These are phyloP conservation scores for Magnolia officinalis DNA, from an alignment of 164 flowering plant species.

Conservation along the genomic window DNA sequence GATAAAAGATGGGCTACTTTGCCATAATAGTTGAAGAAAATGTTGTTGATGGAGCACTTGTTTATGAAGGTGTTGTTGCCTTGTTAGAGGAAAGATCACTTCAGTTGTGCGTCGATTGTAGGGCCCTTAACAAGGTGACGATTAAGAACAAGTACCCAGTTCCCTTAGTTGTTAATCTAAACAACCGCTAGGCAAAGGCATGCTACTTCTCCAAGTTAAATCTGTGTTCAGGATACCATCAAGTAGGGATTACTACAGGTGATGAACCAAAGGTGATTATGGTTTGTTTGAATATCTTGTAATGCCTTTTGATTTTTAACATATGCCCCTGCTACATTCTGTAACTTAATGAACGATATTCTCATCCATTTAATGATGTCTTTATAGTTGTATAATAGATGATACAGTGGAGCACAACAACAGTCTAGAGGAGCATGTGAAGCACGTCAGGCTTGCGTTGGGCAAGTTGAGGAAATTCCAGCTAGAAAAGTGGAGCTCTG, in stretches of 20 bases:
- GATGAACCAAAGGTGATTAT: conserved; percentile 18
- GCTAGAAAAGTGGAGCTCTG: conserved; percentile 12
- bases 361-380: background rate
- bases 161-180: conserved; percentile 4
- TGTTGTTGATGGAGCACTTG: conserved; percentile 3
- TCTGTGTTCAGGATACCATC: conserved; percentile 19
- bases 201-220: conserved; percentile 20
- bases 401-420: conserved; percentile 1
- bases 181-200: background rate
- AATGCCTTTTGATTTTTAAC: conserved; percentile 11
- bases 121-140: conserved; percentile 4
- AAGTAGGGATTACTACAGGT: conserved; percentile 11
- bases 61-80: conserved; percentile 4
- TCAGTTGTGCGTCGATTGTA: conserved; percentile 14
- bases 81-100: conserved; percentile 9
- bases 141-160: conserved; percentile 17
- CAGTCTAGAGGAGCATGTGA: background rate
- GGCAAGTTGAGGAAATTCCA: background rate
- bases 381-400: background rate
- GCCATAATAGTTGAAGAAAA: conserved; percentile 1
- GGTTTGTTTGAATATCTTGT: conserved; percentile 14
- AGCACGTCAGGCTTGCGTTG: background rate
- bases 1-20: background rate
- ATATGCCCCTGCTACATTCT: conserved; percentile 5
- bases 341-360: conserved; percentile 5